Percentiles rank a stretch among this genome's conserved stretches.
Evolutionary conservation across 345 rosid species (phyloP).

Genomic region (Gossypium herbaceum): DNA sequence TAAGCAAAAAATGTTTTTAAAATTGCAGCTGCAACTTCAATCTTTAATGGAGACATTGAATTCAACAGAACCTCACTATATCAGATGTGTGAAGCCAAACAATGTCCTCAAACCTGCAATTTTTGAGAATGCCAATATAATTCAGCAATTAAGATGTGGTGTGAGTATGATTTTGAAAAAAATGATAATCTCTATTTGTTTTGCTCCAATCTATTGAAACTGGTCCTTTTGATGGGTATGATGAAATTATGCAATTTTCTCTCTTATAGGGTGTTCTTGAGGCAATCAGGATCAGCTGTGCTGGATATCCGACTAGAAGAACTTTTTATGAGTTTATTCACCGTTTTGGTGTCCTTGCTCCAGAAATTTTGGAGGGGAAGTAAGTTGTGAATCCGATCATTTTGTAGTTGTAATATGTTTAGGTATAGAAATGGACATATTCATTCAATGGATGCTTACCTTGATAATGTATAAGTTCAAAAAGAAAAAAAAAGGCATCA

Average conservation of each 20-base stretch:
- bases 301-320: slow-evolving; percentile 79
- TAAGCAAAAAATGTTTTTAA: slow-evolving; percentile 19
- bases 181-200: slow-evolving; percentile 12
- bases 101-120: slow-evolving; percentile 94
- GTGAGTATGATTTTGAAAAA: slow-evolving; percentile 51
- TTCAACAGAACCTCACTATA: slow-evolving; percentile 97
- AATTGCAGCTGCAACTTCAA: slow-evolving; percentile 90
- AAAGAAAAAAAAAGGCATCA: background rate
- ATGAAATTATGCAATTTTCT: slow-evolving; percentile 7
- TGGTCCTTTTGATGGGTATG: slow-evolving; percentile 13
- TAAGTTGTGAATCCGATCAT: slow-evolving; percentile 27
- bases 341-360: slow-evolving; percentile 72
- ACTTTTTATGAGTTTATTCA: slow-evolving; percentile 71
- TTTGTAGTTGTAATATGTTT: slow-evolving; percentile 12
- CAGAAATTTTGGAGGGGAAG: slow-evolving; percentile 70
- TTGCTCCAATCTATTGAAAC: background rate
- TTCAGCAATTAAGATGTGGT: slow-evolving; percentile 97
- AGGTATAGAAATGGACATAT: background rate
- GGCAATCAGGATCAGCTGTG: slow-evolving; percentile 83
- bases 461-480: background rate
- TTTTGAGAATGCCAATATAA: slow-evolving; percentile 86
- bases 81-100: slow-evolving; percentile 99
- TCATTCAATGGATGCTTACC: background rate
- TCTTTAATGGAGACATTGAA: slow-evolving; percentile 94
- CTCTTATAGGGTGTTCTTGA: slow-evolving; percentile 74